phyloP scores from a whole-genome alignment of 2,329 filamentous ascomycete species.

The Hysterium pulicare region DNA sequence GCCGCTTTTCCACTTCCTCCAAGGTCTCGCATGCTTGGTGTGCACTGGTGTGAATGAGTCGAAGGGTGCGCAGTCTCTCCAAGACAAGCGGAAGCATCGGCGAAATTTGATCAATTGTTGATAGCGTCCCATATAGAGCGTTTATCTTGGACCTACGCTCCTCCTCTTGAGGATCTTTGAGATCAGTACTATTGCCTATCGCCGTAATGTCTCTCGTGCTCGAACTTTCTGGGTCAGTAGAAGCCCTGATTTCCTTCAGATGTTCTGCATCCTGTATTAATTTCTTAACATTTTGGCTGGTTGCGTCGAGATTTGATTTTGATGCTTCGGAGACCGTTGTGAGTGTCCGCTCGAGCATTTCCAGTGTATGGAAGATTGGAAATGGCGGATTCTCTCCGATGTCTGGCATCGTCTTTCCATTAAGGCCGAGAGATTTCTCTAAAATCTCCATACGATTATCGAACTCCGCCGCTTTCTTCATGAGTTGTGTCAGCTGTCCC shows the following conservation, averaged over 20 bases:
- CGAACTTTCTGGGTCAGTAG: constrained; percentile 14
- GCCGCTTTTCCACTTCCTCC: constrained; percentile 71
- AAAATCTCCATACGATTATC: constrained; percentile 75
- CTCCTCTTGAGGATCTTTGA: constrained; percentile 41
- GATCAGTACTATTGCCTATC: constrained; percentile 9
- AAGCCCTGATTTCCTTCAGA: constrained; percentile 54
- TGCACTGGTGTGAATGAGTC: constrained; percentile 81
- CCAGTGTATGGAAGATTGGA: constrained; percentile 78
- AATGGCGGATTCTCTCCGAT: constrained; percentile 47
- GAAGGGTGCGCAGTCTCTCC: constrained; percentile 78
- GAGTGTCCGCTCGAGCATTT: constrained; percentile 77
- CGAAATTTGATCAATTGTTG: constrained; percentile 81
- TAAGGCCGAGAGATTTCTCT: constrained; percentile 78
- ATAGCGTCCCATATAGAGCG: constrained; percentile 81
- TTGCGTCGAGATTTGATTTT: constrained; percentile 68
- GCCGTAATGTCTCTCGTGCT: background rate
- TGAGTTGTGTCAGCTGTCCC: constrained; percentile 52
- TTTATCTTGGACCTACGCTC: constrained; percentile 87
- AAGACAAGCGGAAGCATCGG: constrained; percentile 82
- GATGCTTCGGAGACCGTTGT: constrained; percentile 69
- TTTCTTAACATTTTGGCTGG: constrained; percentile 66
- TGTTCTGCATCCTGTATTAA: constrained; percentile 70
- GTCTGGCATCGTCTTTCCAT: constrained; percentile 64
- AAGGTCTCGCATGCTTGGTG: constrained; percentile 76
- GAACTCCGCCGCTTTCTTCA: constrained; percentile 82